phyloP scores from a whole-genome alignment of 129 eudicot genomes.

The Mikania micrantha region DNA sequence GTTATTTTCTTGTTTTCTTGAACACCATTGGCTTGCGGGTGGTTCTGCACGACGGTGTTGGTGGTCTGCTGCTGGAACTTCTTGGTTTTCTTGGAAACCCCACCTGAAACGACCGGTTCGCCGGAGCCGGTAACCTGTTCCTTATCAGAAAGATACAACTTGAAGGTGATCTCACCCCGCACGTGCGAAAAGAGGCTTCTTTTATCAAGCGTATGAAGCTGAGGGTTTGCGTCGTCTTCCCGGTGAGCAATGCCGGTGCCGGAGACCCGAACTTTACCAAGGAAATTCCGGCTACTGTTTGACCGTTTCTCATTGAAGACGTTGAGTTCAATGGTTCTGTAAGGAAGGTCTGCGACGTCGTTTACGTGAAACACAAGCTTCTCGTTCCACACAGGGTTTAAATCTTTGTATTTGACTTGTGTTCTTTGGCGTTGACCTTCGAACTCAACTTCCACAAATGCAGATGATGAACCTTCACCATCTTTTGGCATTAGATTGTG shows the following conservation, averaged over 20 bases:
- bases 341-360: constrained; percentile 76
- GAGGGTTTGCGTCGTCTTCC: constrained; percentile 46
- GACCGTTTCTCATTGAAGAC: constrained; percentile 82
- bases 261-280: constrained; percentile 77
- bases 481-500: constrained; percentile 95
- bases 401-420: background rate
- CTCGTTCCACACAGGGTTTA: background rate
- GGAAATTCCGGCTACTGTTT: constrained; percentile 66
- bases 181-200: constrained; percentile 84
- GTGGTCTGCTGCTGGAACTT: constrained; percentile 50
- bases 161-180: constrained; percentile 75
- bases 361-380: constrained; percentile 76
- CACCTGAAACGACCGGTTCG: constrained; percentile 13
- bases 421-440: too few relatives aligned
- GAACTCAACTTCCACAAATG: too few relatives aligned
- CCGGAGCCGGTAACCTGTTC: constrained; percentile 46
- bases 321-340: constrained; percentile 73
- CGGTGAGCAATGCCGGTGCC: constrained; percentile 69
- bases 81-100: constrained; percentile 43
- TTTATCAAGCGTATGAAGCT: constrained; percentile 74
- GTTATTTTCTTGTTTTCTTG: constrained; percentile 33
- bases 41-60: constrained; percentile 40
- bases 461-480: constrained; percentile 34
- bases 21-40: constrained; percentile 32
- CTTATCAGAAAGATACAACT: constrained; percentile 49